Percentiles rank a stretch among this genome's conserved stretches.
Conservation (phyloP, 768 basidiomycete genomes). For the Russula earlei region DNA sequence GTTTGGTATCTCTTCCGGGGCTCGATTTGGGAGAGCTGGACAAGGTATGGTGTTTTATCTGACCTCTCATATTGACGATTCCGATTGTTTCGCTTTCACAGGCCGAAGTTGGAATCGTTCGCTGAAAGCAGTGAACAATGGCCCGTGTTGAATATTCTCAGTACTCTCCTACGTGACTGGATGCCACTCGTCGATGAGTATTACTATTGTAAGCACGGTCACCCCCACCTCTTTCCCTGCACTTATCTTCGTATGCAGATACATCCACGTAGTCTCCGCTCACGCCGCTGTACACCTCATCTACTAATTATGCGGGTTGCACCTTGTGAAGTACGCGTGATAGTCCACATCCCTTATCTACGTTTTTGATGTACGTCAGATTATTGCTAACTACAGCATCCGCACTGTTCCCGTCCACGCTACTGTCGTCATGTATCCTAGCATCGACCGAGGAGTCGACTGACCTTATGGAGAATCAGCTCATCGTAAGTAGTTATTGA, state of each 20-base stretch:
- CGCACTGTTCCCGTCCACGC: neutral
- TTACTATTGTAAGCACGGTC: conserved; percentile 68
- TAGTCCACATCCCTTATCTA: no score
- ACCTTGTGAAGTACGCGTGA: no score
- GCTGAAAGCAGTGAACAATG: conserved; percentile 43
- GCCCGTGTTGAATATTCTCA: conserved; percentile 59
- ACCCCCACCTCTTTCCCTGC: neutral
- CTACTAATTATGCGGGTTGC: neutral
- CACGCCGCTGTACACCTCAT: neutral
- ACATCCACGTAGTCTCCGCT: conserved; percentile 10
- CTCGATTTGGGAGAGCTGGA: conserved; percentile 74
- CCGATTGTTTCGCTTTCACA: conserved; percentile 24
- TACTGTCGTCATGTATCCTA: no score
- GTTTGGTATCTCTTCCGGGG: conserved; percentile 81
- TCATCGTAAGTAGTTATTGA: no score
- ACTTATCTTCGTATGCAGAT: conserved; percentile 7
- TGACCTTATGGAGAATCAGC: no score
- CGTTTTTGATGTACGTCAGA: neutral
- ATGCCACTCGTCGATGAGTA: conserved; percentile 84
- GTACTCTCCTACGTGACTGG: conserved; percentile 73
- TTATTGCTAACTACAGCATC: neutral
- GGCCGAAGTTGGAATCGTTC: conserved; percentile 65
- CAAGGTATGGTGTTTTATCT: conserved; percentile 36
- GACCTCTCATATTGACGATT: neutral
- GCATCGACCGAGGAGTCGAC: neutral